phyloP scores from a whole-genome alignment of 1,284 basidiomycete species.

The Tilletia setariae region DNA sequence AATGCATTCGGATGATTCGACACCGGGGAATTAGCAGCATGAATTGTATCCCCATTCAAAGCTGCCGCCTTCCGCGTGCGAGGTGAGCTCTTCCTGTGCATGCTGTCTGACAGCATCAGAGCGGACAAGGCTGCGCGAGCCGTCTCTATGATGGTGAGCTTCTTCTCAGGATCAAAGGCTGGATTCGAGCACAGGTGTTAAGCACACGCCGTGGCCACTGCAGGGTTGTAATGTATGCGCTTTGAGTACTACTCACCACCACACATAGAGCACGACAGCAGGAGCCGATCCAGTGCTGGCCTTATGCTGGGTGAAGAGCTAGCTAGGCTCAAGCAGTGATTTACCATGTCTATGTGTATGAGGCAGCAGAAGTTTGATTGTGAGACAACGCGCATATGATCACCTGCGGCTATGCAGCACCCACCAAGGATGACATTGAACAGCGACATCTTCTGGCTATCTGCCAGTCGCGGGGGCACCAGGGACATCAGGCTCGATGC shows the following conservation, averaged over 20 bases:
- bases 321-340: background rate
- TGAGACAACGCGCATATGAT: background rate
- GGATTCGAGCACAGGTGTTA: background rate
- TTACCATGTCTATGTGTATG: background rate
- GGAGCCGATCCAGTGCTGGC: background rate
- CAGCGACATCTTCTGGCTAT: background rate
- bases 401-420: background rate
- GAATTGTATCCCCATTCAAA: background rate
- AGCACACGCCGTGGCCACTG: background rate
- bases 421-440: slow-evolving; percentile 3
- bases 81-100: background rate
- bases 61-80: background rate
- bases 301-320: background rate
- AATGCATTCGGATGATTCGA: background rate
- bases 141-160: slow-evolving; percentile 4
- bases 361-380: background rate
- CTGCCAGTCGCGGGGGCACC: background rate
- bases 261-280: slow-evolving; percentile 10
- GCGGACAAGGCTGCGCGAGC: slow-evolving; percentile 4
- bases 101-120: background rate
- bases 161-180: background rate
- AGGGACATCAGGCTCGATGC: slow-evolving; percentile 15
- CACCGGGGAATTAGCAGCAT: background rate
- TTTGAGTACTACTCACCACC: background rate
- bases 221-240: no score